Conservation (phyloP, 495 filamentous ascomycete species). For the Aspergillus heteromorphus region DNA sequence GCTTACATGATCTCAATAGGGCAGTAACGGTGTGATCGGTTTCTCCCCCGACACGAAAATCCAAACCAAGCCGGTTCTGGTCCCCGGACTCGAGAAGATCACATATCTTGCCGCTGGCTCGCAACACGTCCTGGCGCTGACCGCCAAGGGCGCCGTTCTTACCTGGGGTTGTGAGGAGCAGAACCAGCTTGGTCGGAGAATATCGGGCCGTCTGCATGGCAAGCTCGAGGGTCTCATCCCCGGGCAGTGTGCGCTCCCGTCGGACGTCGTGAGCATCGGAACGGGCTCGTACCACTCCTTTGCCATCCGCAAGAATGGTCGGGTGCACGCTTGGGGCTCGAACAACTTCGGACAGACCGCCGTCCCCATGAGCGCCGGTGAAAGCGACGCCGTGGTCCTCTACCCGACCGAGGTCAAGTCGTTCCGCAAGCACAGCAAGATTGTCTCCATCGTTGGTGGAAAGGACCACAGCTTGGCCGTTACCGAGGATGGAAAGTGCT, state of each 20-base stretch:
- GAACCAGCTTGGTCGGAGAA: conserved; percentile 64
- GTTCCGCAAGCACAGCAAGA: conserved; percentile 41
- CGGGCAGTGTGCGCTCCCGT: conserved; percentile 52
- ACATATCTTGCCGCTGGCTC: conserved; percentile 54
- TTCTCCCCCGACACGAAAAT: conserved; percentile 45
- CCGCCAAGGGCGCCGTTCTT: conserved; percentile 55
- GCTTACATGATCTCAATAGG: conserved; percentile 27
- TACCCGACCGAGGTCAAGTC: conserved; percentile 44
- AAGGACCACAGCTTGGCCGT: conserved; percentile 62
- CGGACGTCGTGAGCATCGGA: conserved; percentile 51
- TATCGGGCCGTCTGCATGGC: conserved; percentile 54
- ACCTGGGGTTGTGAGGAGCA: conserved; percentile 71
- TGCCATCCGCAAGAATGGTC: conserved; percentile 55
- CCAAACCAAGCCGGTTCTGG: conserved; percentile 40
- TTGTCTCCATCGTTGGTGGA: conserved; percentile 56
- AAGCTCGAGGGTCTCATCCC: conserved; percentile 40
- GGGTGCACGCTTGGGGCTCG: conserved; percentile 67
- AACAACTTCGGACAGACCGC: conserved; percentile 74
- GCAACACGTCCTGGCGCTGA: conserved; percentile 68
- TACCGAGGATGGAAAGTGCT: conserved; percentile 54
- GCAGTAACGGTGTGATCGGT: conserved; percentile 65
- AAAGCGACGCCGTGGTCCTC: conserved; percentile 39
- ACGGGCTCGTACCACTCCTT: conserved; percentile 69
- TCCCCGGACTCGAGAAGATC: conserved; percentile 57
- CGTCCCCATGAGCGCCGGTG: conserved; percentile 52